phyloP scores from a whole-genome alignment of 176 grass and related monocot genomes.

The Typha latifolia region DNA sequence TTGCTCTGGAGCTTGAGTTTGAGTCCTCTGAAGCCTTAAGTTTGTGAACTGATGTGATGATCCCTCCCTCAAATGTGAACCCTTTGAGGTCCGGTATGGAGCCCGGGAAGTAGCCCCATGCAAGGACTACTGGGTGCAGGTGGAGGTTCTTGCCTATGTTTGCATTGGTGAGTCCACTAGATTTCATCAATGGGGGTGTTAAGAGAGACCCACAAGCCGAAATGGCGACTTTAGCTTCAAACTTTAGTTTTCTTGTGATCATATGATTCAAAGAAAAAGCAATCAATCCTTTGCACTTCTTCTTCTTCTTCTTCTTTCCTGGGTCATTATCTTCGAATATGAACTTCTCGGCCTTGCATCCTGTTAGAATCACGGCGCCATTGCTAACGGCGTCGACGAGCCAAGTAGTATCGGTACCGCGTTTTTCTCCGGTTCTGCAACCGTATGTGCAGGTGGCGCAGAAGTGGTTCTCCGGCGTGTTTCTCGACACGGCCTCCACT shows the following conservation, averaged over 20 bases:
- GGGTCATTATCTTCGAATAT: slow-evolving; percentile 19
- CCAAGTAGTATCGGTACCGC: slow-evolving; percentile 82
- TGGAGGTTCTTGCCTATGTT: slow-evolving; percentile 87
- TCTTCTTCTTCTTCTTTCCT: slow-evolving; percentile 13
- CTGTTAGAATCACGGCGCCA: slow-evolving; percentile 63
- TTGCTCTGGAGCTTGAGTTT: slow-evolving; percentile 18
- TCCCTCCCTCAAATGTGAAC: slow-evolving; percentile 62
- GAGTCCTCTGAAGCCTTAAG: slow-evolving; percentile 16
- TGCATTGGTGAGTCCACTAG: slow-evolving; percentile 51
- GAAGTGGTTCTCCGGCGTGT: slow-evolving; percentile 62
- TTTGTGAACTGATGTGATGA: slow-evolving; percentile 86
- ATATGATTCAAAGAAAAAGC: slow-evolving; percentile 22
- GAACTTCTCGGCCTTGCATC: slow-evolving; percentile 64
- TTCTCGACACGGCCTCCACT: slow-evolving; percentile 49
- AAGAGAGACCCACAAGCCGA: slow-evolving; percentile 59
- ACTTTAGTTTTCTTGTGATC: slow-evolving; percentile 40
- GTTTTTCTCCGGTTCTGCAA: slow-evolving; percentile 60
- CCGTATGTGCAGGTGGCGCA: slow-evolving; percentile 67
- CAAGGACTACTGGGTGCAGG: slow-evolving; percentile 68
- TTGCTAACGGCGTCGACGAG: slow-evolving; percentile 58
- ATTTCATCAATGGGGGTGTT: slow-evolving; percentile 47
- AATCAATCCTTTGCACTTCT: slow-evolving; percentile 53
- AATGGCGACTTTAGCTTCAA: slow-evolving; percentile 60
- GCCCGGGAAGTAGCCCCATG: slow-evolving; percentile 92
- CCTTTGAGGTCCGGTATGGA: slow-evolving; percentile 27